These are phyloP conservation scores for Trypanosoma mega DNA, from an alignment of 208 protist species.

Conservation along the genomic window DNA sequence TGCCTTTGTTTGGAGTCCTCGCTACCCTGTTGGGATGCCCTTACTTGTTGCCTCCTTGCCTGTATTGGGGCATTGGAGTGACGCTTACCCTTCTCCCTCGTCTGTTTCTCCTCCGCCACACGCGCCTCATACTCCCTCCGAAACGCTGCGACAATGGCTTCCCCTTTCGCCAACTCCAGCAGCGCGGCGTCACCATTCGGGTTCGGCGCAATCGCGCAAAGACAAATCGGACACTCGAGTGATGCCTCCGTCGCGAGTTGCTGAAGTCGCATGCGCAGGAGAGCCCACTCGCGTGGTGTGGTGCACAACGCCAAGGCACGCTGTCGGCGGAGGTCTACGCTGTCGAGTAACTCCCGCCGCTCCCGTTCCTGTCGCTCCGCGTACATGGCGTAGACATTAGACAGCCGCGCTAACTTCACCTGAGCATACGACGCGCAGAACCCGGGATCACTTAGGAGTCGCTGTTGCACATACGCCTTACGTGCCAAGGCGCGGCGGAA, in stretches of 20 bases:
- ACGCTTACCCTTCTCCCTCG: not conserved
- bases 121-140: conserved; percentile 46
- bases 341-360: conserved; percentile 35
- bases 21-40: too few relatives aligned
- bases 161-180: conserved; percentile 14
- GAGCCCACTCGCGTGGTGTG: conserved; percentile 49
- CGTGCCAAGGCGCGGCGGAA: conserved; percentile 64
- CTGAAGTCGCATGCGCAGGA: conserved; percentile 14
- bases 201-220: conserved; percentile 15
- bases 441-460: conserved; percentile 41
- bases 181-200: conserved; percentile 7
- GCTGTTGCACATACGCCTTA: conserved; percentile 49
- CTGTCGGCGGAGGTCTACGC: conserved; percentile 49
- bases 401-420: conserved; percentile 55
- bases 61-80: too few relatives aligned
- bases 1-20: too few relatives aligned
- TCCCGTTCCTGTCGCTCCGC: conserved; percentile 36
- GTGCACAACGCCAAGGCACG: conserved; percentile 49
- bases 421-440: conserved; percentile 70
- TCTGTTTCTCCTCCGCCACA: conserved; percentile 11
- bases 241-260: not conserved
- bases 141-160: conserved; percentile 31
- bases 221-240: conserved; percentile 29
- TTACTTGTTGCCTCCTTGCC: too few relatives aligned
- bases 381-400: conserved; percentile 53